Percentiles rank a stretch among this genome's conserved stretches.
Conservation (phyloP, 2,329 filamentous ascomycete species). For the Xylaria arbuscula region DNA sequence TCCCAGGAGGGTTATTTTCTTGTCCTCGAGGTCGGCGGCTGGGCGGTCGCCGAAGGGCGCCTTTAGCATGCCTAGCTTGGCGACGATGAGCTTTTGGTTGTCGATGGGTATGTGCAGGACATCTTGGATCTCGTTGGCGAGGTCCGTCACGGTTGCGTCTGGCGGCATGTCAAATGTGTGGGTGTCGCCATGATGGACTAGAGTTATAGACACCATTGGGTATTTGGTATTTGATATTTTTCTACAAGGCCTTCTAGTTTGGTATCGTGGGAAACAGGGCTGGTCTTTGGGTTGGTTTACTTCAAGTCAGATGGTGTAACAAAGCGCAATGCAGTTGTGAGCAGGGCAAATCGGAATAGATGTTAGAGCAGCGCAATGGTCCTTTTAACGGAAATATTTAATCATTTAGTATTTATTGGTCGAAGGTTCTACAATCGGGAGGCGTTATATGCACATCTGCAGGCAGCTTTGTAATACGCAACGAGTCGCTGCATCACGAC, state of each 20-base stretch:
- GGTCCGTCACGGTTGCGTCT: conserved; percentile 65
- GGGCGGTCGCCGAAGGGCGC: conserved; percentile 68
- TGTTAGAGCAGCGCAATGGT: background rate
- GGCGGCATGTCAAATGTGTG: conserved; percentile 58
- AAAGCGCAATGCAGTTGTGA: background rate
- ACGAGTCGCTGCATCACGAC: background rate
- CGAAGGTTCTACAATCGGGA: conserved; percentile 44
- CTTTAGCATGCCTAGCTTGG: conserved; percentile 73
- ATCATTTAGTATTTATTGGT: background rate
- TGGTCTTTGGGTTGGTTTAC: background rate
- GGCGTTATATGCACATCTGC: conserved; percentile 13
- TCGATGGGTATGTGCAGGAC: conserved; percentile 67
- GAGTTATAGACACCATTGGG: conserved; percentile 54
- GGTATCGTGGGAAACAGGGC: conserved; percentile 31
- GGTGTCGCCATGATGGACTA: conserved; percentile 60
- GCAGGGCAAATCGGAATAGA: background rate
- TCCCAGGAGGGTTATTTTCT: conserved; percentile 74
- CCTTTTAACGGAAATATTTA: conserved; percentile 10
- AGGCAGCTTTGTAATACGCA: conserved; percentile 58
- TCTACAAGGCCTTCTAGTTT: conserved; percentile 31
- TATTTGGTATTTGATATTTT: conserved; percentile 11
- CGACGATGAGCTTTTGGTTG: conserved; percentile 76
- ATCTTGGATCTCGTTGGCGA: conserved; percentile 68
- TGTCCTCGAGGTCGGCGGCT: conserved; percentile 61
- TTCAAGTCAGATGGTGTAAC: background rate